Conservation (phyloP, 768 basidiomycete genomes). For the Bullera alba region DNA sequence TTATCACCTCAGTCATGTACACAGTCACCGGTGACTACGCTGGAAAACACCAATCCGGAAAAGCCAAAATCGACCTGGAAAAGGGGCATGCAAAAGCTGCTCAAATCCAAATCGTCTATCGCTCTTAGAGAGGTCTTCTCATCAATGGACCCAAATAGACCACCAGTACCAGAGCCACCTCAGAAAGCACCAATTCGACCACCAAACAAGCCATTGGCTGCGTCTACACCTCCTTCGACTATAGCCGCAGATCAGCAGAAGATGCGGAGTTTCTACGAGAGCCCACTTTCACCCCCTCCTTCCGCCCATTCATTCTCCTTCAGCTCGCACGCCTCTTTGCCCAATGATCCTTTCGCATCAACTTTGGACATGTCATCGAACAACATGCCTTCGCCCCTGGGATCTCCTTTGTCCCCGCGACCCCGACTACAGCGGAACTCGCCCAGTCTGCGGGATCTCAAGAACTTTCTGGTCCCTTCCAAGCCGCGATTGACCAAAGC, state of each 20-base stretch:
- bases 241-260: too few relatives aligned
- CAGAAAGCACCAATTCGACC: slow-evolving; percentile 1
- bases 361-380: slow-evolving; percentile 23
- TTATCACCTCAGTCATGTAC: slow-evolving; percentile 9
- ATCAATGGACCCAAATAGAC: slow-evolving; percentile 6
- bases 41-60: slow-evolving; percentile 1
- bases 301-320: slow-evolving; percentile 1
- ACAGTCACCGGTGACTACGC: slow-evolving; percentile 1
- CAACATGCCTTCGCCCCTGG: slow-evolving; percentile 2
- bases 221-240: slow-evolving; percentile 33
- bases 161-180: slow-evolving; percentile 15
- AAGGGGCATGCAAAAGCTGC: slow-evolving; percentile 30
- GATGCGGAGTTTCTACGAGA: slow-evolving; percentile 1
- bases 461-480: slow-evolving; percentile 17
- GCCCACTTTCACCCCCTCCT: slow-evolving; percentile 9
- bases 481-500: slow-evolving; percentile 25
- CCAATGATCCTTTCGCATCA: slow-evolving; percentile 32
- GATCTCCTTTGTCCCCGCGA: slow-evolving; percentile 1
- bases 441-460: slow-evolving; percentile 31
- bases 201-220: slow-evolving; percentile 35
- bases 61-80: slow-evolving; percentile 30
- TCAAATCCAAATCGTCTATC: slow-evolving; percentile 33
- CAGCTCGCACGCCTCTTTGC: slow-evolving; percentile 13
- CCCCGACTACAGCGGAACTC: slow-evolving; percentile 21
- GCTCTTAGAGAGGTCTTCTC: slow-evolving; percentile 25